Evolutionary conservation across 164 flowering plant species (phyloP), one percentile per base, ranked within the genome.

Genomic region (Kalanchoe fedtschenkoi): DNA sequence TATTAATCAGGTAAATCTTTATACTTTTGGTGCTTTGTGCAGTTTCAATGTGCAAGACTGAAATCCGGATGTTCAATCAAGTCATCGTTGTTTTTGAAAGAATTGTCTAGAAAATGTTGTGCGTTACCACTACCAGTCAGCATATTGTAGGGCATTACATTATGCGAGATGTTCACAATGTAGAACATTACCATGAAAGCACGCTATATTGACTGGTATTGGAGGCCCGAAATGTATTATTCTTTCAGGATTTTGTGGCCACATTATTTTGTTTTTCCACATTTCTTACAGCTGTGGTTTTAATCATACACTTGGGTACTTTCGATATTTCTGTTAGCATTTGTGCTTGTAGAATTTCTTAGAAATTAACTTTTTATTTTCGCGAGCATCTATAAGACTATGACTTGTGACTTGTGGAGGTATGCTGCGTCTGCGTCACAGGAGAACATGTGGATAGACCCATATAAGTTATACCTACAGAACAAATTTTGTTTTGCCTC

Each of bases 1-100:
- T 61, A 82, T 83, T 32, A 87, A 82, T 68, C 95, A 89, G 70
- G 97, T 86, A 83, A 71, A 11, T 46, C 8, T 24, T 29, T 14
- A 46, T 26, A 13, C 24, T 17, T 58, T 32, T 56, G 34, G 19
- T 58, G 38, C 6, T 5, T 58, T 30, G 38, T 30, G 24, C 22
- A 16, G 19, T 16, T 4, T 58, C 13, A 3, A 32, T 58, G 2
- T 4, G 16, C 17, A 58, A 30, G 26, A 58, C 5, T 29, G 35
- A 34, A 32, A n/a, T 29, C 7, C 16, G 22, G 35, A 32, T 21
- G 38, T 58, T 34, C 21, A 16, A 16, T 5, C 24, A 17, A 17
- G 61, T 58, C 5, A 16, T 58, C 39, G 8, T 32, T 34, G 22
- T 53, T 11, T 29, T 34, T n/a, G n/a, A n/a, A 44, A 44, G 5